Base-by-base conservation (phyloP, 495 filamentous ascomycete species). In the Xanthoparmelia taractica region DNA sequence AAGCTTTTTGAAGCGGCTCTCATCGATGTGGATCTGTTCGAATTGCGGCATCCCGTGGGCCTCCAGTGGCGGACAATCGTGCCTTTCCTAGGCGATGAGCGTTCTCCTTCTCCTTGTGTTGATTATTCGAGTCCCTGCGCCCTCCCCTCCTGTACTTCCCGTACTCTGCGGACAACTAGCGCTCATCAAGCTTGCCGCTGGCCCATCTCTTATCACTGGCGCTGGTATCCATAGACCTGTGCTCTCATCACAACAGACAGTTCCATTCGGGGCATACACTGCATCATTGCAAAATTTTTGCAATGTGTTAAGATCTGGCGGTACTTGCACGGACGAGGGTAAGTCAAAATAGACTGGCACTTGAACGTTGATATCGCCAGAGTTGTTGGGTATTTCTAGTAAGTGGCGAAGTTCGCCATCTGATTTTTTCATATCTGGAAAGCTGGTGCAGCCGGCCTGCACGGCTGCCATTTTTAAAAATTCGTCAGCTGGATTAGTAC, bases 161-260 rank as follows among this genome's bases (percentile, higher is more conserved):
- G 33, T 37, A 2, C 8, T 23, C 4, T 6, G 20, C 25, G 55
- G 55, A 40, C 55, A 58, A 23, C 34, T 40, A 15, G 55, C 55
- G 20, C 34, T 37, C 55, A 58, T 13, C 29, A 11, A 38, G 20
- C 13, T 37, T 27, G 33, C 37, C 12, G 31, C 55, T 10, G 55
- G 31, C 18, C 34, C 37, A 23, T 58, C 55, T 58, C 55, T 38
- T 37, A 58, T 58, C 55, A 58, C 55, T 40, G 55, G 34, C 13
- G 55, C 55, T 40, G 55, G 29, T 4, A 58, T 13, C 55, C 55
- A 58, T 17, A 38, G 37, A 15, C 55, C 55, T 58, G 55, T 58
- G 25, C 55, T 58, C 33, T 37, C 37, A 40, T 58, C 55, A 58
- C 55, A 58, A 38, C 55, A 58, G 33, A 58, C 55, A 58, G 33